Conservation (phyloP, 2,329 filamentous ascomycete genomes). For the Fonsecaea multimorphosa region DNA sequence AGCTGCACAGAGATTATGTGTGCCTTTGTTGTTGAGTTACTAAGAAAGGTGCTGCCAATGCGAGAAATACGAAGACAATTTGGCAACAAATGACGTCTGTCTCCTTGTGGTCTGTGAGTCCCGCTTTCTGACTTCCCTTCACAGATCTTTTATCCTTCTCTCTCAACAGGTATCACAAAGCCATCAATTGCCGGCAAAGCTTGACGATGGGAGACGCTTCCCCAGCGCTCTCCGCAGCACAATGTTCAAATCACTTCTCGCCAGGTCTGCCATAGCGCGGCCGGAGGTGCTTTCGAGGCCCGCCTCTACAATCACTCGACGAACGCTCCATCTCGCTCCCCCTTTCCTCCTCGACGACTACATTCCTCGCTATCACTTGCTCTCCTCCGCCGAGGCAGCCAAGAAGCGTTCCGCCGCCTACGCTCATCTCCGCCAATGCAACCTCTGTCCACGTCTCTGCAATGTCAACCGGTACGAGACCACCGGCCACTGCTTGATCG, state of each 20-base stretch:
- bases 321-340: constrained; percentile 60
- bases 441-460: constrained; percentile 78
- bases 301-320: constrained; percentile 29
- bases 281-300: not conserved
- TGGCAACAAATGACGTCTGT: not conserved
- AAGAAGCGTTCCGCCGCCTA: constrained; percentile 77
- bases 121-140: not conserved
- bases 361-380: constrained; percentile 71
- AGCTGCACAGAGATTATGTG: constrained; percentile 24
- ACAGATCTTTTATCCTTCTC: not conserved
- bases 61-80: too few species aligned
- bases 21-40: constrained; percentile 10
- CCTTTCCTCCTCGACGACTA: constrained; percentile 77
- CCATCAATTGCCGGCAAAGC: not conserved
- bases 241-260: constrained; percentile 33
- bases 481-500: constrained; percentile 79
- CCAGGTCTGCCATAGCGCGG: constrained; percentile 18
- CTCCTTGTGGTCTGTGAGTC: not conserved
- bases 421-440: constrained; percentile 77
- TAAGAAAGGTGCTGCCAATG: not conserved
- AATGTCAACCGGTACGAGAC: constrained; percentile 81
- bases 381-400: constrained; percentile 71
- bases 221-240: not conserved
- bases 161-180: not conserved
- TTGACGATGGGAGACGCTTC: constrained; percentile 6